A percentile compares a stretch with the other conserved stretches of the same genome.
phyloP scores from a whole-genome alignment of 1,284 basidiomycete genomes.

The Melanopsichium pennsylvanicum region DNA sequence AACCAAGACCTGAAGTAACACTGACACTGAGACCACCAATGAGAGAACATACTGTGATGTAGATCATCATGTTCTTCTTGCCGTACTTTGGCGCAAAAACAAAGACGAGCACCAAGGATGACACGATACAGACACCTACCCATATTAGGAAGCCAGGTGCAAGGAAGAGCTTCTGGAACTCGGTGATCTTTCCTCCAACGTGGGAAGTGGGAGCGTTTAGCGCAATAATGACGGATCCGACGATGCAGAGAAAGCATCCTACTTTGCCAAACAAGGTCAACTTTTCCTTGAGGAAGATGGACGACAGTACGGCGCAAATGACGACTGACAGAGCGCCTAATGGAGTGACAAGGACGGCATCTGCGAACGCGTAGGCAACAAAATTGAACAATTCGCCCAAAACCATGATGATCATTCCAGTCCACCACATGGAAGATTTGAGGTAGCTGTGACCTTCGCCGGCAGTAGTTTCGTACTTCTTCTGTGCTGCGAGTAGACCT shows the following conservation, averaged over 20 bases:
- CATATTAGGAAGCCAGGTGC: slow-evolving; percentile 86
- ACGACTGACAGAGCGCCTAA: slow-evolving; percentile 96
- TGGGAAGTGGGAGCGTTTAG: slow-evolving; percentile 82
- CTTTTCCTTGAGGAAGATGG: slow-evolving; percentile 89
- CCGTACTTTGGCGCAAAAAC: slow-evolving; percentile 87
- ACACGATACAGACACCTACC: slow-evolving; percentile 67
- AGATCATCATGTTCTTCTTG: slow-evolving; percentile 93
- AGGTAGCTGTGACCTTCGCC: slow-evolving; percentile 96
- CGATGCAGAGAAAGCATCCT: slow-evolving; percentile 84
- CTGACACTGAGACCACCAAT: slow-evolving; percentile 96
- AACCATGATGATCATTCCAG: slow-evolving; percentile 64
- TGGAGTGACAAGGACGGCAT: slow-evolving; percentile 91
- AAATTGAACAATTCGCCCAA: slow-evolving; percentile 51
- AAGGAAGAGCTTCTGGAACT: slow-evolving; percentile 84
- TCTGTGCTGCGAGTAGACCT: slow-evolving; percentile 64
- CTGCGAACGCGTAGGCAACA: slow-evolving; percentile 84
- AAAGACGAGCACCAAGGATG: slow-evolving; percentile 67
- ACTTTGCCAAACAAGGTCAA: slow-evolving; percentile 69
- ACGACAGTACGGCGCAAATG: slow-evolving; percentile 90
- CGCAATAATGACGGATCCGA: slow-evolving; percentile 78
- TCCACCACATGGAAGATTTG: slow-evolving; percentile 65
- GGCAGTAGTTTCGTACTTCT: slow-evolving; percentile 71
- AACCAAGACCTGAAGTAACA: slow-evolving; percentile 90
- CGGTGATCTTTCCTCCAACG: slow-evolving; percentile 78
- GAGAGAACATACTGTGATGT: slow-evolving; percentile 79